Evolutionary conservation across 805 yeast species (phyloP).

Genomic region (Torulaspora delbrueckii): DNA sequence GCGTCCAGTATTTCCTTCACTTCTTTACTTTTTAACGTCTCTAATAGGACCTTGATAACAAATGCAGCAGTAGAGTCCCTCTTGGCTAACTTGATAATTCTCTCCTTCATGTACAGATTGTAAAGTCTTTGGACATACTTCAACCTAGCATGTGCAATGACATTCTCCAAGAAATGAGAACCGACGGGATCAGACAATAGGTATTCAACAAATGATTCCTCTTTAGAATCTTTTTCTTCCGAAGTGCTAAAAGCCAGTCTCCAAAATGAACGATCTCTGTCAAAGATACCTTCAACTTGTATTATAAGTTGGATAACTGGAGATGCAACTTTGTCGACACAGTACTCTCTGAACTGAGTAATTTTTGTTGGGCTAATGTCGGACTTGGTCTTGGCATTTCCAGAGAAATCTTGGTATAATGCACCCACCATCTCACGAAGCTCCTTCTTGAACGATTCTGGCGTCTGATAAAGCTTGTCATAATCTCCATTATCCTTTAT

Average conservation of each 20-base stretch:
- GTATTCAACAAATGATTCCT: constrained; percentile 78
- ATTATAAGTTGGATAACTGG: constrained; percentile 79
- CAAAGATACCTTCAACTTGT: constrained; percentile 76
- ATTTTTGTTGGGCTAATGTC: constrained; percentile 34
- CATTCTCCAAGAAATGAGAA: constrained; percentile 79
- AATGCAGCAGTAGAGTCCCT: constrained; percentile 83
- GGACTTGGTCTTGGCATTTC: constrained; percentile 28
- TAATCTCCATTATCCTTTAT: constrained; percentile 74
- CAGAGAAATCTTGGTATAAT: constrained; percentile 35
- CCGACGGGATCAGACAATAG: constrained; percentile 86
- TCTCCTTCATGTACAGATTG: constrained; percentile 63
- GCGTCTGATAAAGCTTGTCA: constrained; percentile 61
- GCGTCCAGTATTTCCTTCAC: constrained; percentile 58
- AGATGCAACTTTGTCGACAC: constrained; percentile 76
- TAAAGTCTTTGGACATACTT: constrained; percentile 69
- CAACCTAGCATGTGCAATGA: constrained; percentile 58
- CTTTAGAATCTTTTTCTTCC: constrained; percentile 51
- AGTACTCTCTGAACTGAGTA: constrained; percentile 59
- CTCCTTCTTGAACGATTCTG: constrained; percentile 60
- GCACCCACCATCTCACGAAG: constrained; percentile 46
- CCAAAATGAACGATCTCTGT: constrained; percentile 68
- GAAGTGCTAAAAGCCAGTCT: constrained; percentile 53
- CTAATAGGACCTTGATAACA: constrained; percentile 67
- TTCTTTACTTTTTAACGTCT: constrained; percentile 57
- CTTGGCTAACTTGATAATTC: constrained; percentile 67